Base-by-base conservation (phyloP, 768 basidiomycete genomes). In the Gymnopilus dilepis region DNA sequence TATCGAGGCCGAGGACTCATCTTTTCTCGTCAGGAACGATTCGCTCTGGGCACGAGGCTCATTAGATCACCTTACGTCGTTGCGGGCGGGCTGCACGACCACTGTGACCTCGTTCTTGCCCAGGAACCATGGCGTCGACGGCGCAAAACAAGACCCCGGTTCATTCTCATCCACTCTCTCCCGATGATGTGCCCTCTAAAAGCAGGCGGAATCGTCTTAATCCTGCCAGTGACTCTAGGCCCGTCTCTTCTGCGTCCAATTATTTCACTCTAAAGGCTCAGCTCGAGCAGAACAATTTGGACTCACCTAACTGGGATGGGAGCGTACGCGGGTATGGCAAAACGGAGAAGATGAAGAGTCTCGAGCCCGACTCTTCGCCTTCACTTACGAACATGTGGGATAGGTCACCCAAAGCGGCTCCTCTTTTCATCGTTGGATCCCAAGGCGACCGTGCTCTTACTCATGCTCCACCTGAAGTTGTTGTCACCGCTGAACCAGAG, bases 121-220 rank as follows among this genome's bases (percentile, higher is more conserved):
- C 28, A 31, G 47, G 34, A 45, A 33, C 33, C 42, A 80, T 80
- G 77, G 45, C 79, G 51, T 77, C 80, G 55, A 72, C 71, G n/a
- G n/a, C n/a, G 26, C 79, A 82, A 31, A 61, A 67, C 42, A 81
- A 80, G 71, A 88, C 84, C 6, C 85, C 86, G 22, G 88, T 89
- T 21, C 78, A 92, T 62, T 85, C 85, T 0, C 92, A 94, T 68
- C 92, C 92, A 37, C 83, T 94, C 22, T 85, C 84, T 3, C 80
- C 80, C 7, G 89, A 90, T 31, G 84, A 87, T 31, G 65, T 80
- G 17, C 70, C 81, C 0, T 68, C 79, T 8, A 74, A 78, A 67
- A 79, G 82, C 24, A 83, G 88, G 55, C 78, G 84, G 45, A 77
- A 71, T 61, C 84, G 86, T 53, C 72, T 74, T 51, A 33, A 61